These are phyloP conservation scores for Schizopora paradoxa DNA, from an alignment of 1,284 basidiomycete species.

Conservation along the genomic window DNA sequence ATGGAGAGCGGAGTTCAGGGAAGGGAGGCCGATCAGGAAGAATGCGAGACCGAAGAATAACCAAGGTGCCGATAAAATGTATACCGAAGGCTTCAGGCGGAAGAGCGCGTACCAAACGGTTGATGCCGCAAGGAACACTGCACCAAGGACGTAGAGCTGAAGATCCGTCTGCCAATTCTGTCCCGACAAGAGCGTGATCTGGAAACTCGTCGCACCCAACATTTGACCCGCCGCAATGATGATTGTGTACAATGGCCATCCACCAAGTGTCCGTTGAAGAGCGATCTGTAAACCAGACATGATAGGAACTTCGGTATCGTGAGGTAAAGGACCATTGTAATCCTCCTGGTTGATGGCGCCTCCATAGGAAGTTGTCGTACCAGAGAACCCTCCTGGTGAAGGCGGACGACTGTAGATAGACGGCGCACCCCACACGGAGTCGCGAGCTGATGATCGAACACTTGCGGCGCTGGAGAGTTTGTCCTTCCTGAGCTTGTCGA, in stretches of 20 bases:
- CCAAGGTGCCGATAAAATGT: conserved; percentile 83
- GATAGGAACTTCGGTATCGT: conserved; percentile 46
- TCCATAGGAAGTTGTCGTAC: conserved; percentile 28
- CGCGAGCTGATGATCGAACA: conserved; percentile 71
- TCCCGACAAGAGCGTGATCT: conserved; percentile 84
- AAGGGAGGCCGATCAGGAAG: conserved; percentile 84
- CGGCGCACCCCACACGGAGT: conserved; percentile 77
- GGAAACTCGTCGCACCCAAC: conserved; percentile 88
- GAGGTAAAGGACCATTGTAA: conserved; percentile 49
- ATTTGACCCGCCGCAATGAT: conserved; percentile 84
- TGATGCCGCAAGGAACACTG: conserved; percentile 80
- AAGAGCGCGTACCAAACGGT: conserved; percentile 89
- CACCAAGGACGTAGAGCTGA: conserved; percentile 86
- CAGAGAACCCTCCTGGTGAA: conserved; percentile 54
- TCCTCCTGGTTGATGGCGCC: conserved; percentile 35
- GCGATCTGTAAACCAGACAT: conserved; percentile 81
- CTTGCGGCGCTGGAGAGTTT: conserved; percentile 76
- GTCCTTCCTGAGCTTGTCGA: conserved; percentile 82
- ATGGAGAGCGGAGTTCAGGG: conserved; percentile 59
- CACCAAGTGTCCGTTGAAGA: conserved; percentile 68
- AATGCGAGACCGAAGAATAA: conserved; percentile 85
- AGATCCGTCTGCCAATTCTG: conserved; percentile 76
- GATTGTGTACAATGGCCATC: conserved; percentile 89
- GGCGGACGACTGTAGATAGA: conserved; percentile 68
- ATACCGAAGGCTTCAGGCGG: conserved; percentile 82